Conservation (phyloP, 2,329 filamentous ascomycete genomes). For the Trichoderma harzianum region DNA sequence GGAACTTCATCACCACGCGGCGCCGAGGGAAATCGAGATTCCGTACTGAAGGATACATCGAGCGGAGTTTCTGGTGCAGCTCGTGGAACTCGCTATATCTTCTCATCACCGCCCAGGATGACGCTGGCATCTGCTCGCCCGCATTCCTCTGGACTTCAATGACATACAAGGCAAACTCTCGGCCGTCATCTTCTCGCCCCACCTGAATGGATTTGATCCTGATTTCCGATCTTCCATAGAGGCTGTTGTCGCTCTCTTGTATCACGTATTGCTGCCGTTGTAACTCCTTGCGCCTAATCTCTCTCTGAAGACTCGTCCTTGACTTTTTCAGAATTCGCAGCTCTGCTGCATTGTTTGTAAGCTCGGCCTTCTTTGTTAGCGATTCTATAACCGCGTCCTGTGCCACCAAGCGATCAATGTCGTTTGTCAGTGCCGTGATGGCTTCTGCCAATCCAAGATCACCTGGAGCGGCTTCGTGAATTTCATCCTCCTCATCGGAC, state of each 20-base stretch:
- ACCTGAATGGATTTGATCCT: conserved; percentile 92
- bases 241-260: conserved; percentile 95
- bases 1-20: conserved; percentile 92
- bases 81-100: conserved; percentile 97
- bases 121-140: conserved; percentile 94
- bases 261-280: conserved; percentile 96
- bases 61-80: conserved; percentile 82
- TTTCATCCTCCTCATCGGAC: conserved; percentile 69
- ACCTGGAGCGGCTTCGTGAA: conserved; percentile 90
- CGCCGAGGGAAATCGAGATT: conserved; percentile 88
- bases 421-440: conserved; percentile 79
- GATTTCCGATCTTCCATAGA: conserved; percentile 87
- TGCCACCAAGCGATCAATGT: conserved; percentile 82
- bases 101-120: conserved; percentile 87
- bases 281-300: conserved; percentile 90
- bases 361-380: conserved; percentile 85
- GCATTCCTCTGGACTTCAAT: conserved; percentile 88
- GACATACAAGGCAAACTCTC: conserved; percentile 90
- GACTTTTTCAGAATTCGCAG: conserved; percentile 89
- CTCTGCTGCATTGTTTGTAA: conserved; percentile 96
- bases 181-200: conserved; percentile 84
- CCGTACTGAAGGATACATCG: conserved; percentile 81
- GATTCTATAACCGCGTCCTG: conserved; percentile 92
- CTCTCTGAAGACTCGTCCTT: conserved; percentile 85
- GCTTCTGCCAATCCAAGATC: conserved; percentile 92